Evolutionary conservation across 148 eudicot species (phyloP).

Genomic region (Mesembryanthemum crystallinum): DNA sequence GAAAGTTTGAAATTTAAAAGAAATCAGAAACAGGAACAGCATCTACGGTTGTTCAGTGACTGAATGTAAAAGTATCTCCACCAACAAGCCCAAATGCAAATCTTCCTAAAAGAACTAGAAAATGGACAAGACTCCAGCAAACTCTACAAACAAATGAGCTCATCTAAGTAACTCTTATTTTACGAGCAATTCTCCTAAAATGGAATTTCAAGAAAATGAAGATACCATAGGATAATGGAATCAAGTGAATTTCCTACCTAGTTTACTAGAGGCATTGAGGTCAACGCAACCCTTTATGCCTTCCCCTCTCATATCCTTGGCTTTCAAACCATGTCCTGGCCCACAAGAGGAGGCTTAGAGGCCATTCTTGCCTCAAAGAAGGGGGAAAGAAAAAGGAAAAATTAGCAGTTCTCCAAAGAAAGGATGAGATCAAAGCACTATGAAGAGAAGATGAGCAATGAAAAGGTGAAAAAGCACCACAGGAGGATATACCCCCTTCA

Average conservation of each 20-base stretch:
- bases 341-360: too few species aligned
- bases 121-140: background rate
- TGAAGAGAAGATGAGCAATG: constrained; percentile 6
- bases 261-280: too few species aligned
- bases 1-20: background rate
- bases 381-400: too few species aligned
- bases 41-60: background rate
- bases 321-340: too few species aligned
- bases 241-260: too few species aligned
- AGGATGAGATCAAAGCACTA: background rate
- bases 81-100: background rate
- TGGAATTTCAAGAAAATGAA: background rate
- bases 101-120: background rate
- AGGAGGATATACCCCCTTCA: background rate
- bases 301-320: too few species aligned
- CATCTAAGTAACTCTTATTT: background rate
- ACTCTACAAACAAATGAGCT: background rate
- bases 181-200: background rate
- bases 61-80: background rate
- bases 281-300: too few species aligned
- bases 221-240: too few species aligned
- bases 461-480: background rate
- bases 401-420: background rate
- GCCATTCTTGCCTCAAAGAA: background rate
- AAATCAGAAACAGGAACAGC: background rate